Percentiles rank a stretch among this genome's conserved stretches.
These are phyloP conservation scores for Ophiostoma quercus DNA, from an alignment of 2,329 filamentous ascomycete genomes.

Conservation along the genomic window DNA sequence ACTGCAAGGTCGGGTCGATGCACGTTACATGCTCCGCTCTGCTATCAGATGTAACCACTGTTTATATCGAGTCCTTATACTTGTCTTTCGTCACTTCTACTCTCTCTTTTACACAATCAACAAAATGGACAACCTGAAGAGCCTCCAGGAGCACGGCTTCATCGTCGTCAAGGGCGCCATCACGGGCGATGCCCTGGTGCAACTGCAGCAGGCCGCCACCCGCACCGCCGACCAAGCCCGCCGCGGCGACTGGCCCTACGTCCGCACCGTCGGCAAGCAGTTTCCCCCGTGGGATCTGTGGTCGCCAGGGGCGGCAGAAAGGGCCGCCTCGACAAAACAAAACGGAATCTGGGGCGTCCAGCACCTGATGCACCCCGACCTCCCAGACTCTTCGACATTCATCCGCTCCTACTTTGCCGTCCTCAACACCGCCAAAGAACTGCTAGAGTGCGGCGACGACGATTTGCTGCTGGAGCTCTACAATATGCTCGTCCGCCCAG, in stretches of 20 bases:
- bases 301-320: conserved; percentile 32
- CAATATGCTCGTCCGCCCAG: conserved; percentile 75
- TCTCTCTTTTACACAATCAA: neutral
- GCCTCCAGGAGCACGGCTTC: conserved; percentile 68
- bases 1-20: neutral
- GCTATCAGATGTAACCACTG: conserved; percentile 5
- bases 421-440: conserved; percentile 56
- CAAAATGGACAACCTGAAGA: conserved; percentile 35
- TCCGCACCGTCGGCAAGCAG: conserved; percentile 81
- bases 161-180: conserved; percentile 65
- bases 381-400: conserved; percentile 56
- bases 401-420: conserved; percentile 68
- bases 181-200: conserved; percentile 44
- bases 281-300: conserved; percentile 73
- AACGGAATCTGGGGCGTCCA: conserved; percentile 84
- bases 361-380: conserved; percentile 70
- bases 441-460: conserved; percentile 54
- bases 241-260: conserved; percentile 69
- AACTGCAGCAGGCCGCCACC: conserved; percentile 56
- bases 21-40: neutral
- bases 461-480: conserved; percentile 80
- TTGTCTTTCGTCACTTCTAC: no score
- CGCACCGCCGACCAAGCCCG: conserved; percentile 58
- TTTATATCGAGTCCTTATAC: no score
- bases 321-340: conserved; percentile 33